phyloP scores from a whole-genome alignment of 192 early-diverging fungal genomes.

The Chytriomyces sp. region DNA sequence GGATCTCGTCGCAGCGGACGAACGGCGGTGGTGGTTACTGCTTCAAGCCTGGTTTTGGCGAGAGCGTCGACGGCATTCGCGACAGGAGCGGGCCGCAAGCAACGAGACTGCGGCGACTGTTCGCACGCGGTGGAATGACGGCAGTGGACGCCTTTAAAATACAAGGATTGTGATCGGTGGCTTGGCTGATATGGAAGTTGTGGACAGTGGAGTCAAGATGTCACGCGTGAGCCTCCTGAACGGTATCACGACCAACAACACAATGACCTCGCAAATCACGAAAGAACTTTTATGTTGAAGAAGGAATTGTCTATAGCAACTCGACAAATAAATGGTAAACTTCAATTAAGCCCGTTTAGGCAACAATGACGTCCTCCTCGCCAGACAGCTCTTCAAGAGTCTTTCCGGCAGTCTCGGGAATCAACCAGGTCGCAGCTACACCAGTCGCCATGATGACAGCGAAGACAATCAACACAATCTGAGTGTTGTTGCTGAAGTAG shows the following conservation, averaged over 20 bases:
- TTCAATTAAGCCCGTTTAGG: too few species aligned
- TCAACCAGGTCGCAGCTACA: slow-evolving; percentile 59
- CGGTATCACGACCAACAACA: too few species aligned
- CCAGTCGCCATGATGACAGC: slow-evolving; percentile 58
- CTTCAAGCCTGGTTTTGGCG: neutral
- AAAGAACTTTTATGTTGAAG: too few species aligned
- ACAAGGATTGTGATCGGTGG: neutral
- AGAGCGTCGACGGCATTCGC: neutral
- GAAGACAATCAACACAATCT: slow-evolving; percentile 31
- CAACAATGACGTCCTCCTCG: slow-evolving; percentile 26
- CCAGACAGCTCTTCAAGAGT: slow-evolving; percentile 68
- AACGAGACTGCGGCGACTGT: neutral
- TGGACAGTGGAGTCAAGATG: neutral
- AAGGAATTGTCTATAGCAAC: too few species aligned
- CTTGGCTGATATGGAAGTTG: neutral
- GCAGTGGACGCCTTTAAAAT: neutral
- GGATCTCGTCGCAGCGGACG: neutral
- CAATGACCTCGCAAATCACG: too few species aligned
- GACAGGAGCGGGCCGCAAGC: neutral
- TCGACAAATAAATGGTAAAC: too few species aligned
- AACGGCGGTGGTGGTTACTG: neutral
- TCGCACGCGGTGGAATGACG: neutral
- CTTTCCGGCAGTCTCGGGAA: slow-evolving; percentile 81
- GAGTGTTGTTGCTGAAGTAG: slow-evolving; percentile 29
- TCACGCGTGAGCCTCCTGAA: too few species aligned